phyloP scores from a whole-genome alignment of 352 stramenopile species.

The Phytophthora podocarpi region DNA sequence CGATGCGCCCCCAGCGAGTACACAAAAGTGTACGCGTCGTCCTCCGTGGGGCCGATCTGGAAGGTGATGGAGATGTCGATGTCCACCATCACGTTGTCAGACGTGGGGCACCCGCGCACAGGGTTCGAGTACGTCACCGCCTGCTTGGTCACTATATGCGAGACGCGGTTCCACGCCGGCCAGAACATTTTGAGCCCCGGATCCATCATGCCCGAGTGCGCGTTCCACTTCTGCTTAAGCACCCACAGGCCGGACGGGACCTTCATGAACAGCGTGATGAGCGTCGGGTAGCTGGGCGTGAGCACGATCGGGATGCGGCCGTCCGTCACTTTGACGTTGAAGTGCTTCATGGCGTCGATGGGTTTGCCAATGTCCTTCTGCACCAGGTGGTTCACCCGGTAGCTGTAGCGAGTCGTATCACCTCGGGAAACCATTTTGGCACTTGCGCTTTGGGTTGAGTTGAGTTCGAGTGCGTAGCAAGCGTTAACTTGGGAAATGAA shows the following conservation, averaged over 20 bases:
- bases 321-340: conserved; percentile 60
- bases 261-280: conserved; percentile 62
- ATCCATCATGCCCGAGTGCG: conserved; percentile 77
- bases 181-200: conserved; percentile 82
- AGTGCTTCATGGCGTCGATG: conserved; percentile 57
- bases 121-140: conserved; percentile 82
- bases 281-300: conserved; percentile 53
- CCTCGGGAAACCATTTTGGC: no score
- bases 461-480: background rate
- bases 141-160: conserved; percentile 88
- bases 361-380: conserved; percentile 60
- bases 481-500: conserved; percentile 19
- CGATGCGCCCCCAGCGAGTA: conserved; percentile 83
- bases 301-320: conserved; percentile 73
- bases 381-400: conserved; percentile 49
- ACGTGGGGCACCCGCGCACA: conserved; percentile 74
- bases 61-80: conserved; percentile 91
- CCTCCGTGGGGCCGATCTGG: conserved; percentile 77
- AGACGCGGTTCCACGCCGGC: conserved; percentile 80
- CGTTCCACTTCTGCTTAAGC: conserved; percentile 88
- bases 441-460: no score
- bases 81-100: conserved; percentile 90
- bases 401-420: conserved; percentile 24
- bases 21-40: conserved; percentile 85
- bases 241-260: conserved; percentile 78